A percentile compares a stretch with the other conserved stretches of the same genome.
These are phyloP conservation scores for Cicer arietinum DNA, from an alignment of 306 rosid species.

Conservation along the genomic window DNA sequence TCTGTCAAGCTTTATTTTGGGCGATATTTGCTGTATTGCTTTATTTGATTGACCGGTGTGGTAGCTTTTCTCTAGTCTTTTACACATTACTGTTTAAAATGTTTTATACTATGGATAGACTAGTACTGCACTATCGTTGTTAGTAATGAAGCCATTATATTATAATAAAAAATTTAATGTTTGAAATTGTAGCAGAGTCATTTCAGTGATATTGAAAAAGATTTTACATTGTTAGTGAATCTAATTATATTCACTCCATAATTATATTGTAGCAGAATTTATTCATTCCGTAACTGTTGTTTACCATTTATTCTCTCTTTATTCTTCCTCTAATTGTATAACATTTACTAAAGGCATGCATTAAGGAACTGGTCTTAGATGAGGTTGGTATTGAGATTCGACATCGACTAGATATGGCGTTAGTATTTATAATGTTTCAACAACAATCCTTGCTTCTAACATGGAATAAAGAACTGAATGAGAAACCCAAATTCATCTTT, in stretches of 20 bases:
- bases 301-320: background rate
- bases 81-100: background rate
- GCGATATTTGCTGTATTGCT: background rate
- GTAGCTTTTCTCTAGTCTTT: slow-evolving; percentile 4
- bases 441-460: background rate
- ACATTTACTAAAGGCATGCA: background rate
- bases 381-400: background rate
- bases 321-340: background rate
- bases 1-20: slow-evolving; percentile 10
- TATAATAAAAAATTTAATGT: too few species aligned
- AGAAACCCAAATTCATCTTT: background rate
- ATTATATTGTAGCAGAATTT: too few species aligned
- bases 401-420: background rate
- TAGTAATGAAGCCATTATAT: too few species aligned
- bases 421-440: slow-evolving; percentile 3
- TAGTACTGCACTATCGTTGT: too few species aligned
- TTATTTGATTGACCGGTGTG: background rate
- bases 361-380: background rate
- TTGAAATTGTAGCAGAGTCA: too few species aligned
- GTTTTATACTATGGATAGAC: background rate
- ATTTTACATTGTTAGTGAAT: too few species aligned
- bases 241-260: too few species aligned
- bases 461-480: background rate
- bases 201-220: too few species aligned
- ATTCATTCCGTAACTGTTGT: background rate